A percentile compares a stretch with the other conserved stretches of the same genome.
Evolutionary conservation across 176 grass and related monocot species (phyloP).

Genomic region (Phoenix dactylifera): DNA sequence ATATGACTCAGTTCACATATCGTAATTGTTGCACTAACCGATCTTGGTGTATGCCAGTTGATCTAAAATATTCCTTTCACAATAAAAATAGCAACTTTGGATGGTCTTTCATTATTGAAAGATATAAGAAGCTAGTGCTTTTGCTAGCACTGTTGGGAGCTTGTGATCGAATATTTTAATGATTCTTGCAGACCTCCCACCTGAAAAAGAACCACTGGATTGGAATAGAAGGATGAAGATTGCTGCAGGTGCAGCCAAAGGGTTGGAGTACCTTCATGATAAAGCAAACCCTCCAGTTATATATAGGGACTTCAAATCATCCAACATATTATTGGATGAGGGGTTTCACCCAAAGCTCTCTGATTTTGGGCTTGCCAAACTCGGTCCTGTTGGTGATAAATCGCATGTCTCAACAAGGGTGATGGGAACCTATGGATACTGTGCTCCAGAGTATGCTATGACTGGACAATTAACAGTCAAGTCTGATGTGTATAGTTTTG

Average conservation of each 20-base stretch:
- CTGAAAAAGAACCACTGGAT: slow-evolving; percentile 64
- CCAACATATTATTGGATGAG: slow-evolving; percentile 72
- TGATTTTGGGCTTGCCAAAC: slow-evolving; percentile 78
- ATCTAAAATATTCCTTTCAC: too few species aligned
- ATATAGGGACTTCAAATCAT: slow-evolving; percentile 82
- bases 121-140: too few species aligned
- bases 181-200: slow-evolving; percentile 44
- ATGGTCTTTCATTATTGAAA: too few species aligned
- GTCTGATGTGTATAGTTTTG: too few species aligned
- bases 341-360: slow-evolving; percentile 67
- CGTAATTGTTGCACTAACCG: too few species aligned
- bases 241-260: slow-evolving; percentile 77
- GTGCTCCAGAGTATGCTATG: slow-evolving; percentile 3
- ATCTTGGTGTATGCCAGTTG: too few species aligned
- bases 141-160: too few species aligned
- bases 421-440: slow-evolving; percentile 89
- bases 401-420: slow-evolving; percentile 82
- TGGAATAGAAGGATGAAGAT: slow-evolving; percentile 87
- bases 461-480: too few species aligned
- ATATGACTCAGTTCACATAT: too few species aligned
- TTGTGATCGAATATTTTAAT: too few species aligned
- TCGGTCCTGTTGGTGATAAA: slow-evolving; percentile 81
- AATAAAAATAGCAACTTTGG: too few species aligned
- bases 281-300: slow-evolving; percentile 86
- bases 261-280: slow-evolving; percentile 81